A percentile compares a stretch with the other conserved stretches of the same genome.
phyloP scores from a whole-genome alignment of 345 rosid species.

The Bruguiera gymnorhiza region DNA sequence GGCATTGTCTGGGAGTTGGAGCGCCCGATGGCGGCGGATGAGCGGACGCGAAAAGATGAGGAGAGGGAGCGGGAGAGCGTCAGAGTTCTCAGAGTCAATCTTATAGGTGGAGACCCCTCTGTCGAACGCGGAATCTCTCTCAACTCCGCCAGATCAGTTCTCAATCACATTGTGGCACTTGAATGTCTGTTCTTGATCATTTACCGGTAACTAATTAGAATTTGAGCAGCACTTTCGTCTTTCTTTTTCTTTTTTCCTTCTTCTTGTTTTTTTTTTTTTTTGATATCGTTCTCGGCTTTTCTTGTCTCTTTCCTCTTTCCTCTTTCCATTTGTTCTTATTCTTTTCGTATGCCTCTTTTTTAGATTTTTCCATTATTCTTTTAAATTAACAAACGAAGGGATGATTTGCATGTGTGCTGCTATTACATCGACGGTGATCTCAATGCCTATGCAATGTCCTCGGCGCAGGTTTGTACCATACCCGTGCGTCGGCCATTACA shows the following conservation, averaged over 20 bases:
- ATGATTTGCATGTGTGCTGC: conserved; percentile 75
- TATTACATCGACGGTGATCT: conserved; percentile 25
- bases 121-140: conserved; percentile 54
- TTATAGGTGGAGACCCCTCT: conserved; percentile 86
- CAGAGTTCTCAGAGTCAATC: conserved; percentile 59
- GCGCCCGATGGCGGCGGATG: conserved; percentile 25
- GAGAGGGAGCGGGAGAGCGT: conserved; percentile 19
- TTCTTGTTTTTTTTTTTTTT: neutral
- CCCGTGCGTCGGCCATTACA: neutral
- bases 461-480: conserved; percentile 44
- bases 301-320: no score
- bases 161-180: conserved; percentile 82
- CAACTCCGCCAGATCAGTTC: conserved; percentile 89
- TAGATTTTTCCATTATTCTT: no score
- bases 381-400: conserved; percentile 39
- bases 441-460: no score
- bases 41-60: conserved; percentile 20
- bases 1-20: conserved; percentile 11
- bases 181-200: no score
- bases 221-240: no score
- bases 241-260: neutral
- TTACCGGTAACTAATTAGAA: no score
- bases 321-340: no score
- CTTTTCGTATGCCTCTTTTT: no score
- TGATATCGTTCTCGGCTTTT: no score